Evolutionary conservation across 106 monocot genomes (phyloP).

Genomic region (Dioscorea alata): DNA sequence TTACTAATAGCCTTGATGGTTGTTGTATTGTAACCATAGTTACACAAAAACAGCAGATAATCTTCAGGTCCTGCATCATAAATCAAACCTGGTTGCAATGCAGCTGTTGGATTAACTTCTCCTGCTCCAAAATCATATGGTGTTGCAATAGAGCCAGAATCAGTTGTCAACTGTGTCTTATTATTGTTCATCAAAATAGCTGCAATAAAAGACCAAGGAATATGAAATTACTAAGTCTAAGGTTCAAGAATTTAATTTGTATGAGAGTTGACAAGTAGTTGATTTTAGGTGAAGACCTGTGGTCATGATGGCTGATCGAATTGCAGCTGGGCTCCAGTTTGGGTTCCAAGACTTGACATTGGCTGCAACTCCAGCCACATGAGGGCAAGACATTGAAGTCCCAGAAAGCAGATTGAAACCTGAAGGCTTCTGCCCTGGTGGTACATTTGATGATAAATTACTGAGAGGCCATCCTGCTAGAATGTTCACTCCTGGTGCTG

Average conservation of each 20-base stretch:
- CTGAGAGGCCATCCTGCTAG: slow-evolving; percentile 64
- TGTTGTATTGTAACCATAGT: slow-evolving; percentile 60
- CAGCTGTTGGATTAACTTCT: slow-evolving; percentile 47
- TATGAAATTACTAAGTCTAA: not conserved
- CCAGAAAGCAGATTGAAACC: slow-evolving; percentile 63
- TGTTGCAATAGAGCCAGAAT: slow-evolving; percentile 44
- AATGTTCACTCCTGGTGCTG: slow-evolving; percentile 82
- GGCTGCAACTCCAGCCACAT: slow-evolving; percentile 63
- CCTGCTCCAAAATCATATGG: slow-evolving; percentile 73
- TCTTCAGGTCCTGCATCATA: slow-evolving; percentile 45
- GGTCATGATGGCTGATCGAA: slow-evolving; percentile 80
- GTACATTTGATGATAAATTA: slow-evolving; percentile 16
- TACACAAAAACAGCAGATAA: slow-evolving; percentile 69
- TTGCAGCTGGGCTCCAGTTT: slow-evolving; percentile 61
- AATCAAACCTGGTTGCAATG: slow-evolving; percentile 56
- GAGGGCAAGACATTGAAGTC: slow-evolving; percentile 89
- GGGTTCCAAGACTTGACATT: slow-evolving; percentile 60
- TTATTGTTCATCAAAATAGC: slow-evolving; percentile 46
- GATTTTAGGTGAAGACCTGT: slow-evolving; percentile 30
- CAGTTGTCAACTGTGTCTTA: slow-evolving; percentile 23
- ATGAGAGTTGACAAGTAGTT: no score
- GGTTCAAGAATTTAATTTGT: not conserved
- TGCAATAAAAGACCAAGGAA: not conserved
- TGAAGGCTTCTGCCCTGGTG: slow-evolving; percentile 40
- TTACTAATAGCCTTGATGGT: slow-evolving; percentile 44